Conservation (phyloP, 2,329 filamentous ascomycete species). For the Conoideocrella luteorostrata region DNA sequence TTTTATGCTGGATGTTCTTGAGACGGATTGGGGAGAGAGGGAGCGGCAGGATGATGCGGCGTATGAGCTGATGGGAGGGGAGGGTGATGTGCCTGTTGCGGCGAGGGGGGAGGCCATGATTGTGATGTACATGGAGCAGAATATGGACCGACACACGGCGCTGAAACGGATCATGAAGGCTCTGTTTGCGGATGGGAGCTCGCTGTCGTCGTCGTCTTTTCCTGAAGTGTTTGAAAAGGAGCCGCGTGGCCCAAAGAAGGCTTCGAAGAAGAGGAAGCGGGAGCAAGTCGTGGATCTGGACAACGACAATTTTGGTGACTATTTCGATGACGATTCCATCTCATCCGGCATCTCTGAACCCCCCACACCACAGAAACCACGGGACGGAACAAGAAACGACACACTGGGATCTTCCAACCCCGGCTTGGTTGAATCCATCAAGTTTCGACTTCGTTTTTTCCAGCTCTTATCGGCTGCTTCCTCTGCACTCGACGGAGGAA, state of each 20-base stretch:
- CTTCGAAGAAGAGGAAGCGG: slow-evolving; percentile 44
- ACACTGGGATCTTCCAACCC: slow-evolving; percentile 17
- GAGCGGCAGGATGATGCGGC: slow-evolving; percentile 39
- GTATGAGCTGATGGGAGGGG: slow-evolving; percentile 14
- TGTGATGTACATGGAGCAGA: slow-evolving; percentile 48
- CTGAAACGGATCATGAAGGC: slow-evolving; percentile 56
- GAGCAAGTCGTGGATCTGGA: slow-evolving; percentile 47
- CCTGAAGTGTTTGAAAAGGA: slow-evolving; percentile 64
- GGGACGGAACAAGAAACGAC: slow-evolving; percentile 15
- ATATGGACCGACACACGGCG: slow-evolving; percentile 37
- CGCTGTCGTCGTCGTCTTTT: slow-evolving; percentile 48
- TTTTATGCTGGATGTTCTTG: slow-evolving; percentile 71
- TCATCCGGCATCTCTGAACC: slow-evolving; percentile 41
- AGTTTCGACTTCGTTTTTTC: slow-evolving; percentile 57
- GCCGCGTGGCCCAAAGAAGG: slow-evolving; percentile 31
- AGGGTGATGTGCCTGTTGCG: slow-evolving; percentile 18
- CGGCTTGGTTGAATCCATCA: slow-evolving; percentile 46
- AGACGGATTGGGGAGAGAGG: slow-evolving; percentile 61
- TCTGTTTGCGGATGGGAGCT: slow-evolving; percentile 58
- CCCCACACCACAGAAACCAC: slow-evolving; percentile 35
- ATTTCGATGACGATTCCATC: slow-evolving; percentile 50
- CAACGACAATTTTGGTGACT: slow-evolving; percentile 54
- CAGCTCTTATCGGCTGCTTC: slow-evolving; percentile 44
- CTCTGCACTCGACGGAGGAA: slow-evolving; percentile 37
- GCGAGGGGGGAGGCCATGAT: slow-evolving; percentile 51